A percentile compares a stretch with the other conserved stretches of the same genome.
These are phyloP conservation scores for Talaromyces sp. DNA, from an alignment of 2,329 filamentous ascomycete genomes.

Conservation along the genomic window DNA sequence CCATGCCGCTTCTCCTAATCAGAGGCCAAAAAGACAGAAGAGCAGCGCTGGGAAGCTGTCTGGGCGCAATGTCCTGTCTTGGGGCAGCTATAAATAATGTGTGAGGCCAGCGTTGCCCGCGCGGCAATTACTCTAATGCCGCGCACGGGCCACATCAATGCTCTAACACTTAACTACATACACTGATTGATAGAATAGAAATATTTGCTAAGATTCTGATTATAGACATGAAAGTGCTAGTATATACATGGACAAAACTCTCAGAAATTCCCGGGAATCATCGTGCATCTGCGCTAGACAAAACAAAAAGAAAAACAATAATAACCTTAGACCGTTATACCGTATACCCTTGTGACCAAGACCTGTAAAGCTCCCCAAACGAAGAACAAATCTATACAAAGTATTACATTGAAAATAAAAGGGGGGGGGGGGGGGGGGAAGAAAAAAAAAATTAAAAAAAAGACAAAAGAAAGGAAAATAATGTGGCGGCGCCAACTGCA, in stretches of 20 bases:
- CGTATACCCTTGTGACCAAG: background rate
- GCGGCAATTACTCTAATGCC: background rate
- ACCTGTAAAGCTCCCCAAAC: background rate
- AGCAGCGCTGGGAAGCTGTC: background rate
- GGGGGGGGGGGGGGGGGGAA: background rate
- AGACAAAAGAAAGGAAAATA: slow-evolving; percentile 7
- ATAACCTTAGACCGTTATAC: background rate
- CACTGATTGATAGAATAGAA: background rate
- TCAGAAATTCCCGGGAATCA: background rate
- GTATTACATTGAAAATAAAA: background rate
- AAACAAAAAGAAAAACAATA: background rate
- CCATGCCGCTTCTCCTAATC: slow-evolving; percentile 24
- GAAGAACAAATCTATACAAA: background rate
- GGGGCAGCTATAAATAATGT: background rate
- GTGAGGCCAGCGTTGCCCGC: background rate
- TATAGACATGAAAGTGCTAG: background rate
- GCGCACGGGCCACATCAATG: background rate
- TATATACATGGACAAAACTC: background rate
- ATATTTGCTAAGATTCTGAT: background rate
- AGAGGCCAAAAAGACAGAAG: background rate
- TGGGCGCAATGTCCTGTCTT: background rate
- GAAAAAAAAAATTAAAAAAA: background rate
- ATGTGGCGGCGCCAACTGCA: slow-evolving; percentile 28
- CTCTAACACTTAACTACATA: no score
- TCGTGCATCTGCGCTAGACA: background rate